Evolutionary conservation across 345 rosid species (phyloP).

Genomic region (Dimocarpus longan): DNA sequence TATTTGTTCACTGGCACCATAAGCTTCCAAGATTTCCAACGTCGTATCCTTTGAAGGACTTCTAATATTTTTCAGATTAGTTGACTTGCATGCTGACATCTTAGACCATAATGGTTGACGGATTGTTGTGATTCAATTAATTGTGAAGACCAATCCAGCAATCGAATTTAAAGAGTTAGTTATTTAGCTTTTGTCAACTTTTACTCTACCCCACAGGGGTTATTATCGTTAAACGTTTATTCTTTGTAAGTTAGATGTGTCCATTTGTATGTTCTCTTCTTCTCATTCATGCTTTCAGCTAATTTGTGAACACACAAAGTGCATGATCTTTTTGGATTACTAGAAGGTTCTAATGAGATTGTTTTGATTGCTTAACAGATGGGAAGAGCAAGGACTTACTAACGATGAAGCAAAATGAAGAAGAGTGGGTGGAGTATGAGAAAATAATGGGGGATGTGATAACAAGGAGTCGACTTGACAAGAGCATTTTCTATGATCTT

Average conservation of each 20-base stretch:
- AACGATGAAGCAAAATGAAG: conserved; percentile 82
- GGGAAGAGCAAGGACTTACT: conserved; percentile 87
- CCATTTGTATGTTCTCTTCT: no score
- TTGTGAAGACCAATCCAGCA: neutral
- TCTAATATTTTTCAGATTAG: neutral
- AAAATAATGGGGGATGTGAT: conserved; percentile 70
- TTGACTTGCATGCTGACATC: neutral
- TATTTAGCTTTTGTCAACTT: neutral
- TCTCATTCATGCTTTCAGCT: neutral
- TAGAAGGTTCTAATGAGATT: neutral
- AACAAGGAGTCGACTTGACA: conserved; percentile 63
- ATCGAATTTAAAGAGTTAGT: neutral
- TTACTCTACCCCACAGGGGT: neutral
- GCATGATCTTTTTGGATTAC: neutral
- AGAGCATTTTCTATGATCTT: conserved; percentile 79
- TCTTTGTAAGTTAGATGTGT: neutral
- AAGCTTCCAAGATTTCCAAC: neutral
- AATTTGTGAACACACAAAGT: neutral
- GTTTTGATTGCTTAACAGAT: conserved; percentile 47
- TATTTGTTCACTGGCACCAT: neutral
- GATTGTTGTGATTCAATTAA: neutral
- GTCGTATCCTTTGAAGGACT: neutral
- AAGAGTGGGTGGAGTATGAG: conserved; percentile 83
- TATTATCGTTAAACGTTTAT: neutral
- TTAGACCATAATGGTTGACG: neutral